Evolutionary conservation across 371 early-diverging fungal genomes (phyloP).

Genomic region (Gilbertella persicaria): DNA sequence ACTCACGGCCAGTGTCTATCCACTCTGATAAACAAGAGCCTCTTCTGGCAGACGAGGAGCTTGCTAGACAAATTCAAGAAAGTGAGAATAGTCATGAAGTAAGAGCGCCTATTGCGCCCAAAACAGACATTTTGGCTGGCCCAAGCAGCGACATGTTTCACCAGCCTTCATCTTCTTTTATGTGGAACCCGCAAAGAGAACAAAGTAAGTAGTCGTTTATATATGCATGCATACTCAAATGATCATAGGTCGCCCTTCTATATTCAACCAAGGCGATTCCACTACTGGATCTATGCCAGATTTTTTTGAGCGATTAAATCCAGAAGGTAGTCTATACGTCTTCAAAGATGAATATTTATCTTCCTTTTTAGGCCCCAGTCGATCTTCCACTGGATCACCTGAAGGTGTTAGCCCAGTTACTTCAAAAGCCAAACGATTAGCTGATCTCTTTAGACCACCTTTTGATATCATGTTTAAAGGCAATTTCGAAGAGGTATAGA

Average conservation of each 20-base stretch:
- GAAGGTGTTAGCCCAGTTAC: conserved; percentile 18
- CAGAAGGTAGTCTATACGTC: conserved; percentile 10
- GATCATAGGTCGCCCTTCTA: conserved; percentile 28
- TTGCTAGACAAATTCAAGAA: conserved; percentile 57
- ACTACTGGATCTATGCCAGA: conserved; percentile 36
- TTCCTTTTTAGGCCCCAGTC: conserved; percentile 3
- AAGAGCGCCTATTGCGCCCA: conserved; percentile 80
- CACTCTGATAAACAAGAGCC: conserved; percentile 5
- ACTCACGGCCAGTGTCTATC: conserved; percentile 1
- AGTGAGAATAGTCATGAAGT: conserved; percentile 52
- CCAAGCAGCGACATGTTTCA: conserved; percentile 8
- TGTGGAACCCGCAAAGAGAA: conserved; percentile 8
- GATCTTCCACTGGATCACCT: conserved; percentile 8
- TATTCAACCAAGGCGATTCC: conserved; percentile 56
- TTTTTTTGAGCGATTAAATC: conserved; percentile 20
- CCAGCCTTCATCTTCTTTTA: neutral
- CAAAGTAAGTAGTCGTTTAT: neutral
- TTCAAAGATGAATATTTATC: neutral
- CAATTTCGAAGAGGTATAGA: conserved; percentile 67
- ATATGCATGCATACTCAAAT: neutral
- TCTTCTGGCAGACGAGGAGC: conserved; percentile 48
- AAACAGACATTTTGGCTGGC: conserved; percentile 73
- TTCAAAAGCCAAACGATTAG: conserved; percentile 56
- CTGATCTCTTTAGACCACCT: conserved; percentile 85
- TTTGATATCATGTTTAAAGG: conserved; percentile 84